Base-by-base conservation (phyloP, 768 basidiomycete species). In the Calocybe gangraenosa region DNA sequence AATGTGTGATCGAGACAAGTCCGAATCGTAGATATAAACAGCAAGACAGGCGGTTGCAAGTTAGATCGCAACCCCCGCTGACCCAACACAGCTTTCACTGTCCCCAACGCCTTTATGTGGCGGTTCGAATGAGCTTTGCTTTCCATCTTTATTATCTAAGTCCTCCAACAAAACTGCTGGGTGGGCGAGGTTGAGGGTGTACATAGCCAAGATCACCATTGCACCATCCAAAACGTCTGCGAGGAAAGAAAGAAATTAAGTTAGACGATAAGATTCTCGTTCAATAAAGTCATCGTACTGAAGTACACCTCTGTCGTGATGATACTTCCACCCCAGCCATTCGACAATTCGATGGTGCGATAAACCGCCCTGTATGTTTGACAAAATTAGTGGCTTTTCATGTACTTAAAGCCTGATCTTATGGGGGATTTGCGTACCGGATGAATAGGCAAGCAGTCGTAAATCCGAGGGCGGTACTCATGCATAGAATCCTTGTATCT, bases 281-380 rank as follows among this genome's bases (percentile, higher is more conserved):
- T n/a, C 17, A 10, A 14, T n/a, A 11, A 25, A 37, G 18, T 25
- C 0, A 8, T 63, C 72, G 31, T 39, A 76, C 74, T 68, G 60
- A 79, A 77, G 49, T 70, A 73, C 3, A 65, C 50, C 50, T 82
- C 61, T 1, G 73, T 76, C 8, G 57, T 50, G 46, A 79, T 76
- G 46, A 81, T 70, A 2, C 53, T 51, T 7, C 80, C 79, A 20
- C 50, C 49, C 76, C 78, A 82, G 0, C 78, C 79, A 40, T 73
- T 67, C 1, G 65, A 51, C 7, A 75, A 57, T 55, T 79, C 78
- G 34, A 73, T 60, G 0, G 74, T 74, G 38, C 79, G 72, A 56
- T 78, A 81, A 7, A 79, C 56, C 9, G 70, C 66, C 42, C 72
- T 73, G 31, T 11, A 15, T 13, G 17, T 35, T 5, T n/a, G 32